These are phyloP conservation scores for Entomortierella chlamydospora DNA, from an alignment of 192 early-diverging fungal species.

Conservation along the genomic window DNA sequence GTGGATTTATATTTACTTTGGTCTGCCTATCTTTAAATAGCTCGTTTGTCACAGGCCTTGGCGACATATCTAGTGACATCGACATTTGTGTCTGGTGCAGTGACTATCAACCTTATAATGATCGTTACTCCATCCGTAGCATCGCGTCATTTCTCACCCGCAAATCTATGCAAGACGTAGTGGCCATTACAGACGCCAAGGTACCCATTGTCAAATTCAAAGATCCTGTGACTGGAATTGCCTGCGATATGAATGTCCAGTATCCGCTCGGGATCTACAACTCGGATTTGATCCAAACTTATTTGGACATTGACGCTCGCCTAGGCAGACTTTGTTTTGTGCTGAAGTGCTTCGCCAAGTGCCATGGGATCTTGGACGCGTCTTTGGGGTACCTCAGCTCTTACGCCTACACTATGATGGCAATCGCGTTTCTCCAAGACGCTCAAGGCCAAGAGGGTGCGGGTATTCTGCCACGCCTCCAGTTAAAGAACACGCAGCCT, in stretches of 20 bases:
- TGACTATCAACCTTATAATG: not conserved
- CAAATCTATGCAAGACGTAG: conserved; percentile 25
- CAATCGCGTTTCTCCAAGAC: conserved; percentile 42
- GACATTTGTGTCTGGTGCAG: conserved; percentile 31
- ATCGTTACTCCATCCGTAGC: not conserved
- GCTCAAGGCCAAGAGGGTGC: not conserved
- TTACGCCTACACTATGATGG: conserved; percentile 51
- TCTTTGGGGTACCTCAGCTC: conserved; percentile 25
- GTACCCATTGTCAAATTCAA: conserved; percentile 57
- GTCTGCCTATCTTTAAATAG: not conserved
- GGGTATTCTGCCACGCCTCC: conserved; percentile 40
- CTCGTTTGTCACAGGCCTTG: conserved; percentile 31
- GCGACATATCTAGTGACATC: conserved; percentile 21
- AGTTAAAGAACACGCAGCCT: conserved; percentile 10
- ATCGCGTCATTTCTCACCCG: conserved; percentile 21
- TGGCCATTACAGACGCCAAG: conserved; percentile 38
- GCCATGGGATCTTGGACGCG: conserved; percentile 39
- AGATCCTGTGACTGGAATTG: conserved; percentile 26
- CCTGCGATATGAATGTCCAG: conserved; percentile 54
- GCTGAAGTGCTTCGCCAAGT: conserved; percentile 50
- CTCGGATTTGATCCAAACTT: conserved; percentile 36
- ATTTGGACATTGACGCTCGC: conserved; percentile 45
- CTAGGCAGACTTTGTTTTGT: conserved; percentile 37
- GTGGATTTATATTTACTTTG: too few relatives aligned
- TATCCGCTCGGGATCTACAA: conserved; percentile 53